Percentiles rank a stretch among this genome's conserved stretches.
These are phyloP conservation scores for Pseudogymnoascus sp. DNA, from an alignment of 2,329 filamentous ascomycete species.

Conservation along the genomic window DNA sequence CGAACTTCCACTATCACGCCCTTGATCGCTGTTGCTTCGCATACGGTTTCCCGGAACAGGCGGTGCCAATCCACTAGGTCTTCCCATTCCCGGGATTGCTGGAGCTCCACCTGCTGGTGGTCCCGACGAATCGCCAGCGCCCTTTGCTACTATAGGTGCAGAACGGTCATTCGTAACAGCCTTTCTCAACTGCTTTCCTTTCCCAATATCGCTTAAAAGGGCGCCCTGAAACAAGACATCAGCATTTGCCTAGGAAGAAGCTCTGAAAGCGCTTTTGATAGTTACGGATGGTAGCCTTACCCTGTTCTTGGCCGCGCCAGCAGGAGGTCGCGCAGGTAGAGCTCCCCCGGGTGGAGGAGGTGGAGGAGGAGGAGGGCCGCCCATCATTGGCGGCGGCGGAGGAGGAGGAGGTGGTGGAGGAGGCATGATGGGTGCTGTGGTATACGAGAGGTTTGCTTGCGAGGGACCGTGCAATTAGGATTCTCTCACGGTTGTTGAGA, in stretches of 20 bases:
- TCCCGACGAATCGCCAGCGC: conserved; percentile 45
- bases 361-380: conserved; percentile 53
- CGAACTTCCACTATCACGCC: conserved; percentile 34
- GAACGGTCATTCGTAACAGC: conserved; percentile 88
- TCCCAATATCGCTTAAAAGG: conserved; percentile 77
- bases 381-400: conserved; percentile 39
- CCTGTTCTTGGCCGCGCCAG: conserved; percentile 45
- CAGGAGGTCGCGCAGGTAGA: conserved; percentile 49
- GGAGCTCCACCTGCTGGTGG: conserved; percentile 68
- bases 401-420: conserved; percentile 66
- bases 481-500: not conserved
- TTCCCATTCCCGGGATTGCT: conserved; percentile 60
- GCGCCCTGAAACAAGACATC: conserved; percentile 54
- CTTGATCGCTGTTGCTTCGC: conserved; percentile 76
- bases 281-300: conserved; percentile 40
- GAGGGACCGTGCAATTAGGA: not conserved
- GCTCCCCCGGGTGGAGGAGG: conserved; percentile 55
- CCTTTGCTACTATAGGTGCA: conserved; percentile 58
- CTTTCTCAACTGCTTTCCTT: conserved; percentile 74
- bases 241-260: conserved; percentile 15
- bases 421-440: not conserved
- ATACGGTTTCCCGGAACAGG: conserved; percentile 61
- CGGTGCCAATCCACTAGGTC: conserved; percentile 58
- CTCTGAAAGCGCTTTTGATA: conserved; percentile 12
- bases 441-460: not conserved